These are phyloP conservation scores for Allomyces arbusculus DNA, from an alignment of 192 early-diverging fungal species.

Conservation along the genomic window DNA sequence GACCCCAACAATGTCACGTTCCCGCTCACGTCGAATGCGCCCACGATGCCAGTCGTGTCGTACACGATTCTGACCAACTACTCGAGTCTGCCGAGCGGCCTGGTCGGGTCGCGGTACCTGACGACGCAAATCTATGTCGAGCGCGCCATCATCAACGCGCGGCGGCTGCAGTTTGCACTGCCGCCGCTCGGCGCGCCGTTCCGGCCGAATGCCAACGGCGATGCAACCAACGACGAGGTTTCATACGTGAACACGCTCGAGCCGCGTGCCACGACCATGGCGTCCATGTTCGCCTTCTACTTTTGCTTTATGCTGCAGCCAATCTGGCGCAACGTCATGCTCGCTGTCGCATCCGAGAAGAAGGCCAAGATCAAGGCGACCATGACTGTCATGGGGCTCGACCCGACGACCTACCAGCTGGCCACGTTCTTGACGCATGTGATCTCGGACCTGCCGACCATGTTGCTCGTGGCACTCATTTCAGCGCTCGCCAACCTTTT, in stretches of 20 bases:
- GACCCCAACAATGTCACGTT: too few relatives aligned
- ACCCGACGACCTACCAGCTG: not conserved
- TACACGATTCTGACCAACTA: constrained; percentile 18
- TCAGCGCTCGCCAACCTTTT: constrained; percentile 13
- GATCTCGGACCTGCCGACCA: constrained; percentile 9
- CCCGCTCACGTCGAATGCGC: too few relatives aligned
- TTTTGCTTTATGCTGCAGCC: constrained; percentile 17
- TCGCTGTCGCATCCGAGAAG: constrained; percentile 13
- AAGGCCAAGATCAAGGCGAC: constrained; percentile 10
- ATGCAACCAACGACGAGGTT: constrained; percentile 10
- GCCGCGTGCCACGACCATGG: constrained; percentile 8
- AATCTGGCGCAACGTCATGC: constrained; percentile 14
- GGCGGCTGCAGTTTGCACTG: constrained; percentile 11
- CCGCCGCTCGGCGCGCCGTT: constrained; percentile 12
- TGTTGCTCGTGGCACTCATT: constrained; percentile 12
- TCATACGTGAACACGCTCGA: constrained; percentile 16
- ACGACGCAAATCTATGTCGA: constrained; percentile 18
- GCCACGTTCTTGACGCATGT: constrained; percentile 1
- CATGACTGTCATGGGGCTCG: constrained; percentile 19
- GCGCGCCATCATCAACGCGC: constrained; percentile 17
- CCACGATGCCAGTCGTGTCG: not conserved
- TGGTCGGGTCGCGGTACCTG: constrained; percentile 11
- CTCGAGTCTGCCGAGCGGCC: constrained; percentile 6
- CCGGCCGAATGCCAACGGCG: constrained; percentile 6
- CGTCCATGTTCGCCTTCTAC: constrained; percentile 12